Evolutionary conservation across 148 eudicot genomes (phyloP), one percentile per base, ranked within the genome.

Genomic region (Nyssa sinensis): DNA sequence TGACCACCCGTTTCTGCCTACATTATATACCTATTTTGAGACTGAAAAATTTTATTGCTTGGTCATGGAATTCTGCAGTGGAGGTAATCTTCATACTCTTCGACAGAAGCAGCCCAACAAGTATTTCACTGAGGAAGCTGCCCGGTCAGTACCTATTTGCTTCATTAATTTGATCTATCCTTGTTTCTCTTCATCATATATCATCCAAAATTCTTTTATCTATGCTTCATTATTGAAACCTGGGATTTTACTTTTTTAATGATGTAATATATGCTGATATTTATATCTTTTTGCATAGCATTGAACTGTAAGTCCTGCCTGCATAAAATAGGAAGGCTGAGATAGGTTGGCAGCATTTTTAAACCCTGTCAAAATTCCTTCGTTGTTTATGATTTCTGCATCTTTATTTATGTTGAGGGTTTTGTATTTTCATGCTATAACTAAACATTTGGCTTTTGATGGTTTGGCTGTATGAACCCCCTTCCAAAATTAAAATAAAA

Each of bases 11-110:
- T 93, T 93, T 77, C 77, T 93, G 82, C 97, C 97, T 10, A 93
- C 97, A 59, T 77, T 93, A 7, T 93, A 93, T 74, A 66, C 93
- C 0, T 88, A 90, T 71, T 93, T 93, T 70, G 98, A 93, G 79
- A 90, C 93, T 0, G 98, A 93, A 5, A 93, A 93, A 57, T 88
- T 90, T 68, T 88, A 90, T 65, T 93, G 98, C 86, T 85, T 93
- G 80, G 90, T 93, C n/a, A 93, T 93, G 96, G 98, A 93, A 80
- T 93, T 93, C 60, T 93, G 98, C 37, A 90, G 96, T 73, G 98
- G 98, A 11, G 98, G 98, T 39, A 93, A 93, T 75, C 91, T 93
- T 77, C 96, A 93, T 62, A 85, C 92, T 16, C 92, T 93, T n/a
- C 76, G 98, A 41, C 98, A 93, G 70, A 93, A 90, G 81, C 98